Evolutionary conservation across 148 eudicot genomes (phyloP).

Genomic region (Mesembryanthemum crystallinum): DNA sequence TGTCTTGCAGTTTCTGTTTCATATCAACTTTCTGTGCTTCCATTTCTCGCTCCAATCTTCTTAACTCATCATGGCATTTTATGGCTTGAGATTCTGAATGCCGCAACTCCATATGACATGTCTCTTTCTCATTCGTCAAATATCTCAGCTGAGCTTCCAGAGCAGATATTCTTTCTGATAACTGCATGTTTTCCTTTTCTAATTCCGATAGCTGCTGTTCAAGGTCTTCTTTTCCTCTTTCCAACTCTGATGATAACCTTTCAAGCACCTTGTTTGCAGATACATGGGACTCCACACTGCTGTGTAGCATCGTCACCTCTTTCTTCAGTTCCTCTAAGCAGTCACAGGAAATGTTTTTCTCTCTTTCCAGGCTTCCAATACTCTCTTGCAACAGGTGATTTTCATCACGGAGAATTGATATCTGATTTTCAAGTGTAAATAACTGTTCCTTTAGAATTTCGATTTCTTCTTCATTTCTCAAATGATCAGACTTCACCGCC

Average conservation of each 20-base stretch:
- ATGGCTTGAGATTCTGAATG: constrained; percentile 40
- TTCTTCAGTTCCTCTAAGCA: constrained; percentile 38
- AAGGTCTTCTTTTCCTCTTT: constrained; percentile 48
- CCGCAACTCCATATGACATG: constrained; percentile 44
- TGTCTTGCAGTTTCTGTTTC: constrained; percentile 45
- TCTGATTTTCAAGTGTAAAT: constrained; percentile 41
- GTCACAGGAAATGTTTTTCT: constrained; percentile 34
- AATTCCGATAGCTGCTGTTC: constrained; percentile 44
- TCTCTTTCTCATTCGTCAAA: constrained; percentile 54
- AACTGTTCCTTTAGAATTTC: constrained; percentile 30
- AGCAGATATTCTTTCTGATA: constrained; percentile 52
- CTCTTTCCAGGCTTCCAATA: constrained; percentile 36
- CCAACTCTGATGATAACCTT: constrained; percentile 45
- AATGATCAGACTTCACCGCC: constrained; percentile 26
- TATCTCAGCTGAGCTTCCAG: constrained; percentile 55
- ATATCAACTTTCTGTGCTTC: constrained; percentile 42
- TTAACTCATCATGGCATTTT: constrained; percentile 56
- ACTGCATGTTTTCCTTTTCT: constrained; percentile 58
- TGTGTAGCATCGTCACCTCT: constrained; percentile 37
- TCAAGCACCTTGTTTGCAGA: constrained; percentile 51
- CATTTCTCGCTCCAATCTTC: constrained; percentile 42
- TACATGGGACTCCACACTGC: constrained; percentile 43
- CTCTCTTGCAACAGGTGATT: constrained; percentile 40
- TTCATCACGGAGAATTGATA: constrained; percentile 39
- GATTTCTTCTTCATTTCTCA: constrained; percentile 41